Conservation (phyloP, 805 yeast species). For the Candida vaughaniae region DNA sequence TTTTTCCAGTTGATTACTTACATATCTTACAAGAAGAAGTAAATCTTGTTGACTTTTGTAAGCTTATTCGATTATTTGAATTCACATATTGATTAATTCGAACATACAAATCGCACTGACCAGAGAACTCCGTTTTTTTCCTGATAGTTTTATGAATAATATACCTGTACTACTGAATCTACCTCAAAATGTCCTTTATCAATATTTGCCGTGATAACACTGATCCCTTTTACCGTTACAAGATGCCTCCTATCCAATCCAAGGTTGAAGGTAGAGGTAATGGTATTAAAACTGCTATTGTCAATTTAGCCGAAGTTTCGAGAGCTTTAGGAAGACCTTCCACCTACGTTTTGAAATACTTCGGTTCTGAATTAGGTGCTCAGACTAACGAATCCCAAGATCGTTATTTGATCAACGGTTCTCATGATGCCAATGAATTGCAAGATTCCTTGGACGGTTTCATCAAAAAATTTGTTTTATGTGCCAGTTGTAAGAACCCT, state of each 20-base stretch:
- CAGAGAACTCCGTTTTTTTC: no score
- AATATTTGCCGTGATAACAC: conserved; percentile 96
- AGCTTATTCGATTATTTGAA: no score
- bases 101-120: no score
- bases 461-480: conserved; percentile 86
- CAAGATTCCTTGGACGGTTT: conserved; percentile 95
- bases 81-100: no score
- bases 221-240: conserved; percentile 98
- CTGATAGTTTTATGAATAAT: conserved; percentile 8
- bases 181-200: conserved; percentile 66
- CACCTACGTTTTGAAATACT: conserved; percentile 85
- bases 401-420: conserved; percentile 91
- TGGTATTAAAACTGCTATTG: conserved; percentile 95
- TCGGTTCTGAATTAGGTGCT: conserved; percentile 97
- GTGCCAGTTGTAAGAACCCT: conserved; percentile 95
- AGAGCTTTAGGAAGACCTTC: conserved; percentile 94
- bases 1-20: no score
- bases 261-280: conserved; percentile 99
- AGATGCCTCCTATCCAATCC: conserved; percentile 97
- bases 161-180: neutral
- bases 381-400: conserved; percentile 82
- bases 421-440: conserved; percentile 82
- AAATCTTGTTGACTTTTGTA: no score
- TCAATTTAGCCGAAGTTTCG: conserved; percentile 89
- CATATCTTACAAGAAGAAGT: no score